Conservation (phyloP, 176 grass and related monocot species). For the Ensete glaucum region DNA sequence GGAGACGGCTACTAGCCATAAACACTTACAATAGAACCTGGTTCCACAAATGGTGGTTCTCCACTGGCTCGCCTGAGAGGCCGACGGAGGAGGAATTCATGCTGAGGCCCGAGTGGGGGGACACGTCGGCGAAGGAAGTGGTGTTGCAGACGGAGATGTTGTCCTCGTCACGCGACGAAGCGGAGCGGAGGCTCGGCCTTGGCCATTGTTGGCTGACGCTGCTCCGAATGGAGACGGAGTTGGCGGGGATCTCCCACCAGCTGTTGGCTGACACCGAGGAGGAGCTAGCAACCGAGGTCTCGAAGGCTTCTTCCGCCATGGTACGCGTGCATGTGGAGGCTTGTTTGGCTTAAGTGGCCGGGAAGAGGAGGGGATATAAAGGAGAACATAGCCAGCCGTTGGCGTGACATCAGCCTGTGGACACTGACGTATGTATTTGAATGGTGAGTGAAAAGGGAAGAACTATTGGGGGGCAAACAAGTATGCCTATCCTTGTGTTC, state of each 20-base stretch:
- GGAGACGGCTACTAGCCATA: too few species aligned
- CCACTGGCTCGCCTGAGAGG: constrained; percentile 23
- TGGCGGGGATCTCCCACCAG: constrained; percentile 53
- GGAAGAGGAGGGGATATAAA: not conserved
- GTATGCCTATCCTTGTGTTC: constrained; percentile 28
- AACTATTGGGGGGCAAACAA: constrained; percentile 12
- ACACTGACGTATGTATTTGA: constrained; percentile 26
- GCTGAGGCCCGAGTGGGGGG: constrained; percentile 47
- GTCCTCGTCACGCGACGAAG: constrained; percentile 23
- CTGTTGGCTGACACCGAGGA: constrained; percentile 8
- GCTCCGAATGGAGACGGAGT: constrained; percentile 15
- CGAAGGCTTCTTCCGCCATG: constrained; percentile 75
- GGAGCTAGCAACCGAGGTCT: constrained; percentile 69
- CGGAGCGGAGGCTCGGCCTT: constrained; percentile 7
- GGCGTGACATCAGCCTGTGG: not conserved
- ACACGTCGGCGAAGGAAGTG: constrained; percentile 45
- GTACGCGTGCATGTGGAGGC: not conserved
- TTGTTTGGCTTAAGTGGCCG: not conserved
- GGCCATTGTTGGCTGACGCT: constrained; percentile 33
- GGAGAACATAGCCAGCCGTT: not conserved
- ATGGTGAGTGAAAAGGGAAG: constrained; percentile 29
- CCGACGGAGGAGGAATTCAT: constrained; percentile 42
- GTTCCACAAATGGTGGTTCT: constrained; percentile 73
- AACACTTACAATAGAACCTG: constrained; percentile 77
- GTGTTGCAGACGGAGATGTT: constrained; percentile 43